Evolutionary conservation across 306 rosid genomes (phyloP), one percentile per base, ranked within the genome.

Genomic region (Quercus alba): DNA sequence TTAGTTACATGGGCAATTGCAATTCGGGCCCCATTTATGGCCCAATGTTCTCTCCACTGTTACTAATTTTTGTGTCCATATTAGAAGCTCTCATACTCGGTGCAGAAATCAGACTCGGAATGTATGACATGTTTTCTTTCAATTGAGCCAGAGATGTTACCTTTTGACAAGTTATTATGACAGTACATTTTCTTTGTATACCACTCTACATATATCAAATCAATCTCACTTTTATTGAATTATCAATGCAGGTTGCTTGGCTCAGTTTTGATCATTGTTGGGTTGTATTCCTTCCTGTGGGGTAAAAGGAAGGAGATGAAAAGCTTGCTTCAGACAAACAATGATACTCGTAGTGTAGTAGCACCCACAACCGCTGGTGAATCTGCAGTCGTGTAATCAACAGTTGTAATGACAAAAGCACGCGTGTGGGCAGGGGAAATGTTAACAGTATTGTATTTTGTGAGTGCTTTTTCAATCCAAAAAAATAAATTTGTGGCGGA

Each of bases 1-100:
- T 64, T 93, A 5, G 5, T 88, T 6, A 76, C 89, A 21, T 85
- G 94, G 97, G 84, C 80, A 35, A 79, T 91, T 57, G 0, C 89
- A 33, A 13, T 78, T 3, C 77, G 80, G 80, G 98, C 26, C 90
- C 98, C 3, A 80, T 85, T 51, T 93, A 85, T 64, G 94, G 90
- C 10, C 68, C 97, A 17, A 91, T 91, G 90, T 93, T 93, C 84
- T 86, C 87, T 79, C 93, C 98, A 1, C 14, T 93, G 30, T 35
- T 91, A 80, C 88, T 88, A 18, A 51, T 93, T 79, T 88, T 88
- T 71, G 97, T 93, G 74, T 87, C 90, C 13, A 19, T 87, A 26
- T 77, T 79, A 26, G 94, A 89, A 82, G 87, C 91, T 35, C 4
- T 90, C 76, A 2, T 91, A 7, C 83, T 93, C 13, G 91, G 89